phyloP scores from a whole-genome alignment of 2,329 filamentous ascomycete genomes.

The Colletotrichum tofieldiae region DNA sequence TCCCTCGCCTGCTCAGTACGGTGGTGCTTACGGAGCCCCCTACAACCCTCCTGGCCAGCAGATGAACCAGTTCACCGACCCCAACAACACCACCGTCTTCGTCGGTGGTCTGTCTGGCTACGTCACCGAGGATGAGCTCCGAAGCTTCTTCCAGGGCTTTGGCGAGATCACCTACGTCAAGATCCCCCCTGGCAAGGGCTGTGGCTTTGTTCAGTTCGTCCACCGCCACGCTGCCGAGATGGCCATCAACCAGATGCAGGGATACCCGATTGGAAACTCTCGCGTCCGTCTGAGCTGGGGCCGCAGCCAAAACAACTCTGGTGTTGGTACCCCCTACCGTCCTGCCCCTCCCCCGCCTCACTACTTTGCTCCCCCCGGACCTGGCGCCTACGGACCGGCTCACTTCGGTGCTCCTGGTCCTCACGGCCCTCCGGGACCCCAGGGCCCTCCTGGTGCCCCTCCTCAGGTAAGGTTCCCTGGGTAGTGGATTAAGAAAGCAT shows the following conservation, averaged over 20 bases:
- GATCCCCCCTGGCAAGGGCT: slow-evolving; percentile 99
- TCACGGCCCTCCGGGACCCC: slow-evolving; percentile 57
- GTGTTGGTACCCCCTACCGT: slow-evolving; percentile 96
- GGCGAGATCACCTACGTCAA: slow-evolving; percentile 99
- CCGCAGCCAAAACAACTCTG: slow-evolving; percentile 98
- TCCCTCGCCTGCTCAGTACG: slow-evolving; percentile 44
- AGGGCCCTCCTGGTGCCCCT: slow-evolving; percentile 56
- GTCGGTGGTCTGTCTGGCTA: slow-evolving; percentile 97
- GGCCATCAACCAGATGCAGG: slow-evolving; percentile 99
- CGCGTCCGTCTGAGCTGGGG: slow-evolving; percentile 98
- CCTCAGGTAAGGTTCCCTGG: slow-evolving; percentile 39
- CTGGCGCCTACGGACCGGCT: slow-evolving; percentile 62
- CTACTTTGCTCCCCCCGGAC: slow-evolving; percentile 61
- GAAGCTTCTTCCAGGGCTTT: slow-evolving; percentile 99
- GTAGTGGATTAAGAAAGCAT: neutral
- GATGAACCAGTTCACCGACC: slow-evolving; percentile 99
- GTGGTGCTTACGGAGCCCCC: slow-evolving; percentile 40
- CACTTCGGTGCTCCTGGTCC: slow-evolving; percentile 65
- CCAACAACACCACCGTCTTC: slow-evolving; percentile 99
- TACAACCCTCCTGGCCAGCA: slow-evolving; percentile 48
- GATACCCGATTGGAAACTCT: slow-evolving; percentile 98
- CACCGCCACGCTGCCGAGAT: slow-evolving; percentile 99
- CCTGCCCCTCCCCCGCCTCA: slow-evolving; percentile 82
- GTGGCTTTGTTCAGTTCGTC: slow-evolving; percentile 98
- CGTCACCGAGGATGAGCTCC: slow-evolving; percentile 99